Evolutionary conservation across 2,329 filamentous ascomycete species (phyloP).

Genomic region (Pestalotiopsis sp.): DNA sequence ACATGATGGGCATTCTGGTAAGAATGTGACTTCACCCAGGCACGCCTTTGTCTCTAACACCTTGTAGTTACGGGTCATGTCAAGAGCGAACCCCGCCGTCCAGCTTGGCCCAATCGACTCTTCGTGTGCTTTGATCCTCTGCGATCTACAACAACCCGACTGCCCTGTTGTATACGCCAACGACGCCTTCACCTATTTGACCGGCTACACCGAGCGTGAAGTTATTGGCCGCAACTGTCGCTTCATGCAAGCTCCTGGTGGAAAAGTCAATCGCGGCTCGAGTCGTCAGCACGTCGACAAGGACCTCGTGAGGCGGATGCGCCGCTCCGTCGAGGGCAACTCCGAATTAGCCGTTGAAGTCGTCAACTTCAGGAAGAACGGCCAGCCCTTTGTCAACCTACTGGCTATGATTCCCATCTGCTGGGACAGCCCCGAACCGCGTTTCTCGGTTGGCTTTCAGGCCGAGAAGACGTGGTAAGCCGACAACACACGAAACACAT

Average conservation of each 20-base stretch:
- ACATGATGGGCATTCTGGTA: conserved; percentile 60
- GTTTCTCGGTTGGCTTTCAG: conserved; percentile 81
- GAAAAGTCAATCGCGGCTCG: conserved; percentile 61
- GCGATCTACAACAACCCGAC: conserved; percentile 75
- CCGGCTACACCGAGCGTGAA: conserved; percentile 76
- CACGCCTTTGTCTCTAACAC: not conserved
- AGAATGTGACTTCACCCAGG: conserved; percentile 21
- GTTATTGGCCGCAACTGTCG: conserved; percentile 81
- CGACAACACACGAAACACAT: not conserved
- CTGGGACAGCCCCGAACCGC: conserved; percentile 66
- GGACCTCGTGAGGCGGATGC: conserved; percentile 60
- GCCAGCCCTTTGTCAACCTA: conserved; percentile 78
- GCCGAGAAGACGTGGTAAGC: conserved; percentile 49
- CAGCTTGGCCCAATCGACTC: conserved; percentile 82
- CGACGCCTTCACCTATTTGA: conserved; percentile 76
- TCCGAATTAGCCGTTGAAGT: conserved; percentile 55
- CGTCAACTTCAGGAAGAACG: conserved; percentile 82
- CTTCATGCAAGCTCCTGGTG: conserved; percentile 78
- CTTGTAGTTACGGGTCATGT: conserved; percentile 61
- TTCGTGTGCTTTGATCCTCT: conserved; percentile 82
- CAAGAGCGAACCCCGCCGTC: conserved; percentile 73
- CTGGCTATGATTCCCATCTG: conserved; percentile 83
- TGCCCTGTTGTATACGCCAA: conserved; percentile 83
- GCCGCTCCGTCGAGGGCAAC: conserved; percentile 45
- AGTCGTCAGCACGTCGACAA: conserved; percentile 69